Evolutionary conservation across 768 basidiomycete genomes (phyloP), one percentile per base, ranked within the genome.

Genomic region (Kwoniella sp.): DNA sequence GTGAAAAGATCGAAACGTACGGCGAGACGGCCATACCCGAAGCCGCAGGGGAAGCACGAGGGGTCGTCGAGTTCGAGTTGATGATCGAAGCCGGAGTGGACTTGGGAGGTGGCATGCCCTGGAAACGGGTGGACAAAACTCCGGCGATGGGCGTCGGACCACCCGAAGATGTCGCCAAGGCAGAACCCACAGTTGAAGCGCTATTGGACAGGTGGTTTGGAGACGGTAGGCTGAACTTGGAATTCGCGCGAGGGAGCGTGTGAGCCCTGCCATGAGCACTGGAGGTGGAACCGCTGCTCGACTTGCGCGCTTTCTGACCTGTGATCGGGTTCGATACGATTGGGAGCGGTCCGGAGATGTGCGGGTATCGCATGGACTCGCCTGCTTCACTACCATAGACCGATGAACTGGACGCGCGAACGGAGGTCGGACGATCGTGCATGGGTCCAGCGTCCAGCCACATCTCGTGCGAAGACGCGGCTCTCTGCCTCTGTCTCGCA

Each of bases 1-100:
- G 42, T n/a, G 49, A 53, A 33, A 69, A 69, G 47, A 66, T 60
- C 5, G 60, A 62, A 14, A 65, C 54, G 26, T 61, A 60, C 22
- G 61, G 64, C 26, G 61, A 57, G 5, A 11, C 22, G 34, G 20
- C n/a, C 0, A 39, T 12, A 28, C 26, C 39, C 9, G 33, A n/a
- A 8, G 46, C 17, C 29, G 22, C 23, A 31, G 19, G 5, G 19
- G n/a, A 22, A 12, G 14, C 29, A n/a, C 14, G 15, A 27, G 37
- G n/a, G n/a, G n/a, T n/a, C n/a, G n/a, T n/a, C n/a, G n/a, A n/a
- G n/a, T n/a, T n/a, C n/a, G n/a, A n/a, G n/a, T n/a, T n/a, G n/a
- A n/a, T n/a, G n/a, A n/a, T n/a, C n/a, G n/a, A n/a, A n/a, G n/a
- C n/a, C n/a, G n/a, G n/a, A n/a, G n/a, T n/a, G n/a, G n/a, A n/a